Conservation (phyloP, 2,329 filamentous ascomycete species). For the Alternaria solani region DNA sequence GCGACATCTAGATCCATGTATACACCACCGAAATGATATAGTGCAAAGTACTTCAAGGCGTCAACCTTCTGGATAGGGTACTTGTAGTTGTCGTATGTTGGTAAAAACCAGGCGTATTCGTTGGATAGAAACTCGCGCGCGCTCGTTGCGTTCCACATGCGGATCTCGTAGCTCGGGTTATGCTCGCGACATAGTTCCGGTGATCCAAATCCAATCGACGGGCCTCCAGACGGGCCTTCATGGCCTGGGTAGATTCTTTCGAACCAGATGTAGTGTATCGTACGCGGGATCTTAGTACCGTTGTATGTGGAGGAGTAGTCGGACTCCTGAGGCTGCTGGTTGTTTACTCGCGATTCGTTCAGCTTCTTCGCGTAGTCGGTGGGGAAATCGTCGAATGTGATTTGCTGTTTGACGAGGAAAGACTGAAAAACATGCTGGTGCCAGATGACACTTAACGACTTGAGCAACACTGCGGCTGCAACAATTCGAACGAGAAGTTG, state of each 20-base stretch:
- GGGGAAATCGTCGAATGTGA: slow-evolving; percentile 20
- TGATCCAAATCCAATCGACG: slow-evolving; percentile 18
- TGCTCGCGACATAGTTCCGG: slow-evolving; percentile 26
- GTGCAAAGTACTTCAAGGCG: slow-evolving; percentile 35
- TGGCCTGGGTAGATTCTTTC: slow-evolving; percentile 20
- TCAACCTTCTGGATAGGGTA: slow-evolving; percentile 40
- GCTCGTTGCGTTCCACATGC: slow-evolving; percentile 29
- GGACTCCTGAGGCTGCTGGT: slow-evolving; percentile 17
- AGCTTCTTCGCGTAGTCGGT: slow-evolving; percentile 12
- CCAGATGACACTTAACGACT: slow-evolving; percentile 9
- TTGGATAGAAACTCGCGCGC: slow-evolving; percentile 23
- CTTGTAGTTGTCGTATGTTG: slow-evolving; percentile 32
- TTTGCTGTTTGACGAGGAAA: slow-evolving; percentile 6
- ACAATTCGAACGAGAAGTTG: slow-evolving; percentile 4
- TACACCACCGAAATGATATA: slow-evolving; percentile 35
- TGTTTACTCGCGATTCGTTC: slow-evolving; percentile 14
- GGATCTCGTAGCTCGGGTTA: slow-evolving; percentile 29
- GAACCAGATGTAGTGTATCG: slow-evolving; percentile 29
- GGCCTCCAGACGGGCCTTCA: slow-evolving; percentile 15
- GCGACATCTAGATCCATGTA: slow-evolving; percentile 40
- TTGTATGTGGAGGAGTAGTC: slow-evolving; percentile 18
- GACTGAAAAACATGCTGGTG: slow-evolving; percentile 20
- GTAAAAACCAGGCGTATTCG: slow-evolving; percentile 30
- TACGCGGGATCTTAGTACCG: slow-evolving; percentile 16
- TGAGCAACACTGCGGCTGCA: slow-evolving; percentile 7